Evolutionary conservation across 768 basidiomycete genomes (phyloP).

Genomic region (Chalciporus piperatus): DNA sequence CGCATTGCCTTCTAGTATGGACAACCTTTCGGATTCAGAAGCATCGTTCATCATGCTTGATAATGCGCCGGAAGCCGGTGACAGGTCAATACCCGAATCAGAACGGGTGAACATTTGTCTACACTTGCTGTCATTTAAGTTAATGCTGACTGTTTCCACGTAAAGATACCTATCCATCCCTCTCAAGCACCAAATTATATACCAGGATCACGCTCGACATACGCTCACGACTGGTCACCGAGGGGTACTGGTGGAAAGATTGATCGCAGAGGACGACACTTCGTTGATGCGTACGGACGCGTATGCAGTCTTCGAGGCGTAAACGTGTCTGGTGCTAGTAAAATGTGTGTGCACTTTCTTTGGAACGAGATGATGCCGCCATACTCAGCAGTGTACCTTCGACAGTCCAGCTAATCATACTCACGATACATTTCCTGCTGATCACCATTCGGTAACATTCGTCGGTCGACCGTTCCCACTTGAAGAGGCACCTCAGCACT

Average conservation of each 20-base stretch:
- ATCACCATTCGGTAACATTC: slow-evolving; percentile 70
- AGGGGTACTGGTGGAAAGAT: slow-evolving; percentile 55
- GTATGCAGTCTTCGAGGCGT: slow-evolving; percentile 82
- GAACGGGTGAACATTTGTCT: slow-evolving; percentile 4
- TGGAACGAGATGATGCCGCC: slow-evolving; percentile 21
- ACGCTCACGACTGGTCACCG: slow-evolving; percentile 73
- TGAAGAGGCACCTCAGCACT: slow-evolving; percentile 82
- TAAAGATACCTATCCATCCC: slow-evolving; percentile 38
- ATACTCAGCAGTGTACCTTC: background rate
- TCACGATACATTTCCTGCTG: slow-evolving; percentile 63
- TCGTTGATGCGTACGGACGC: slow-evolving; percentile 77
- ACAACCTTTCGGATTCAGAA: slow-evolving; percentile 36
- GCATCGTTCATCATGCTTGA: slow-evolving; percentile 50
- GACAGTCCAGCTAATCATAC: slow-evolving; percentile 67
- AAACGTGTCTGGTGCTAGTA: slow-evolving; percentile 80
- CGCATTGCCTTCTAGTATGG: too few relatives aligned
- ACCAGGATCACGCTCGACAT: slow-evolving; percentile 48
- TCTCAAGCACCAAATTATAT: slow-evolving; percentile 42
- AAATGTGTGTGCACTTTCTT: slow-evolving; percentile 50
- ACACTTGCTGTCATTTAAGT: background rate
- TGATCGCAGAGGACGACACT: slow-evolving; percentile 68
- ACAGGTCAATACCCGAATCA: background rate
- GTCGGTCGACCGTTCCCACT: slow-evolving; percentile 90
- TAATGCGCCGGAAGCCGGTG: slow-evolving; percentile 4
- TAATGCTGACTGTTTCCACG: background rate